Conservation (phyloP, 306 rosid species). For the Cicer arietinum region DNA sequence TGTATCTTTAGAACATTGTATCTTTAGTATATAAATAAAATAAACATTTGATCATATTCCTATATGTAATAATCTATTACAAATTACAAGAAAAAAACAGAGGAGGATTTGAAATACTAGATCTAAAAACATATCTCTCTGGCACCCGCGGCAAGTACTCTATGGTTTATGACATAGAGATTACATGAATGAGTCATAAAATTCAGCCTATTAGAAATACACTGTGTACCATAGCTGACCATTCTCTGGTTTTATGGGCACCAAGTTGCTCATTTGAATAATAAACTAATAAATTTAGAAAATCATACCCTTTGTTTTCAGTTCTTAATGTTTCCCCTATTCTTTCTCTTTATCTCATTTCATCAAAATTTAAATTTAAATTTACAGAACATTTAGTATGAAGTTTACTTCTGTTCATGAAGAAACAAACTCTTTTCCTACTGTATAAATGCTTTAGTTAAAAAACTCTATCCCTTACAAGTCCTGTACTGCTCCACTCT, state of each 20-base stretch:
- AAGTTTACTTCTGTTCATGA: not conserved
- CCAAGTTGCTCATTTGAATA: too few relatives aligned
- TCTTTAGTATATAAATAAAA: too few relatives aligned
- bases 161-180: not conserved
- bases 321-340: not conserved
- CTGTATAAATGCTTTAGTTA: not conserved
- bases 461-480: not conserved
- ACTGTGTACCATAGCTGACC: not conserved
- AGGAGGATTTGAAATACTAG: too few relatives aligned
- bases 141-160: too few relatives aligned
- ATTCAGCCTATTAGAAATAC: not conserved
- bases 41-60: too few relatives aligned
- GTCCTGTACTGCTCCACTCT: not conserved
- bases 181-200: not conserved
- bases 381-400: not conserved
- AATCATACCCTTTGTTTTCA: constrained; percentile 1
- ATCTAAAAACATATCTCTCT: too few relatives aligned
- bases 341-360: constrained; percentile 5
- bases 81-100: too few relatives aligned
- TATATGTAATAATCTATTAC: too few relatives aligned
- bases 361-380: not conserved
- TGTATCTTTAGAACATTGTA: too few relatives aligned
- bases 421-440: constrained; percentile 12
- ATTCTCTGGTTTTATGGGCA: not conserved
- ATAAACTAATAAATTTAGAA: too few relatives aligned